phyloP scores from a whole-genome alignment of 2,329 filamentous ascomycete genomes.

The Xylogone sp. region DNA sequence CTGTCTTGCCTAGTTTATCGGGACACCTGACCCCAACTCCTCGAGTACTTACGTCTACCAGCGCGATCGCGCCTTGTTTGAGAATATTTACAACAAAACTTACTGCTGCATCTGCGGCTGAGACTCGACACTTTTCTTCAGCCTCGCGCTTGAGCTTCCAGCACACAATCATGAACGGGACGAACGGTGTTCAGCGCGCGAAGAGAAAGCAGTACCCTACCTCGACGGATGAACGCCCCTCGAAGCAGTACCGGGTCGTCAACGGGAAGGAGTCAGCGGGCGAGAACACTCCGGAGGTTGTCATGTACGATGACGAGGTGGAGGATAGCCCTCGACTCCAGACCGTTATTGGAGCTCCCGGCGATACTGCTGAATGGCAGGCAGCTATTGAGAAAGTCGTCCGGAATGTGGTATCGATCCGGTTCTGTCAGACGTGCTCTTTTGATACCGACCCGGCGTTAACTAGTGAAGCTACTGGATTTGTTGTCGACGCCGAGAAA shows the following conservation, averaged over 20 bases:
- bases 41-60: background rate
- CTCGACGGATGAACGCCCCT: constrained; percentile 22
- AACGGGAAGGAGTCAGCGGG: constrained; percentile 30
- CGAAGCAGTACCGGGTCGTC: constrained; percentile 27
- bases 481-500: constrained; percentile 91
- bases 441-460: constrained; percentile 96
- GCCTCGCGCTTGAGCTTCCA: background rate
- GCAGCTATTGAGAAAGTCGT: constrained; percentile 92
- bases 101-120: background rate
- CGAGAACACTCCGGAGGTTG: constrained; percentile 28
- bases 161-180: constrained; percentile 21
- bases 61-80: constrained; percentile 4
- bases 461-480: constrained; percentile 93
- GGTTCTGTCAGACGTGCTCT: constrained; percentile 96
- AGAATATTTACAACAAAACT: background rate
- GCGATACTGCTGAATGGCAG: constrained; percentile 86
- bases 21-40: background rate
- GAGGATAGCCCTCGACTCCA: constrained; percentile 33
- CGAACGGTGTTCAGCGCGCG: constrained; percentile 20
- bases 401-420: constrained; percentile 94
- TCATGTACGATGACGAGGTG: constrained; percentile 27
- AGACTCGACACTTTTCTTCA: background rate
- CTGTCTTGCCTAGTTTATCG: constrained; percentile 6
- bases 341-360: constrained; percentile 42
- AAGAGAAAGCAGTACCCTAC: constrained; percentile 29